Evolutionary conservation across 768 basidiomycete genomes (phyloP).

Genomic region (Agaricus bisporus): DNA sequence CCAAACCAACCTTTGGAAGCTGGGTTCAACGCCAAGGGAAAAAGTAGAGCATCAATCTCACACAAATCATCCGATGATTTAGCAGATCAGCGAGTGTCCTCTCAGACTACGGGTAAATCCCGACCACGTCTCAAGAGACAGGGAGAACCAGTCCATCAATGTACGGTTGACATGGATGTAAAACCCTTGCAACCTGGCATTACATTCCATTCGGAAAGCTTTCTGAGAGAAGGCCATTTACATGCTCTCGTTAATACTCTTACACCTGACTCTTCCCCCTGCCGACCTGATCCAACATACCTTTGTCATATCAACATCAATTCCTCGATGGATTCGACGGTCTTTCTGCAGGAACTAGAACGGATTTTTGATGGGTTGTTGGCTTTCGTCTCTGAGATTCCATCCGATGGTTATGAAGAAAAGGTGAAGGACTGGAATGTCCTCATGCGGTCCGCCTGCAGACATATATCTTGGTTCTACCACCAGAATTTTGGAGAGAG

Average conservation of each 20-base stretch:
- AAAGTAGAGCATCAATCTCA: neutral
- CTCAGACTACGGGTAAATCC: neutral
- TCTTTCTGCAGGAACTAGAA: neutral
- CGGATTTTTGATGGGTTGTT: conserved; percentile 5
- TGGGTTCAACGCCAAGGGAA: neutral
- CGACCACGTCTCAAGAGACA: conserved; percentile 1
- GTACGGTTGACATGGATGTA: conserved; percentile 8
- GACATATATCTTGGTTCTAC: conserved; percentile 4
- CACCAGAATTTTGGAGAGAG: neutral
- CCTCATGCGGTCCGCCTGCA: neutral
- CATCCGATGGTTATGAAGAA: conserved; percentile 8
- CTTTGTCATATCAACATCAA: conserved; percentile 4
- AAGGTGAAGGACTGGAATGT: conserved; percentile 4
- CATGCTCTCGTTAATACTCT: neutral
- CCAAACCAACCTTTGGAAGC: neutral
- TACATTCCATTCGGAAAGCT: neutral
- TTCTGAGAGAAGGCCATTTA: conserved; percentile 1
- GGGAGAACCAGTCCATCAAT: neutral
- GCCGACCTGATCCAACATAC: conserved; percentile 1
- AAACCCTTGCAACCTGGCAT: neutral
- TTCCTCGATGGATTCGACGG: neutral
- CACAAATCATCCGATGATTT: neutral
- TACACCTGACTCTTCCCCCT: neutral
- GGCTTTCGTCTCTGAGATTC: conserved; percentile 2
- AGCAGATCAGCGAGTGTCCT: neutral